Base-by-base conservation (phyloP, 352 stramenopile genomes). In the Phytophthora kernoviae region DNA sequence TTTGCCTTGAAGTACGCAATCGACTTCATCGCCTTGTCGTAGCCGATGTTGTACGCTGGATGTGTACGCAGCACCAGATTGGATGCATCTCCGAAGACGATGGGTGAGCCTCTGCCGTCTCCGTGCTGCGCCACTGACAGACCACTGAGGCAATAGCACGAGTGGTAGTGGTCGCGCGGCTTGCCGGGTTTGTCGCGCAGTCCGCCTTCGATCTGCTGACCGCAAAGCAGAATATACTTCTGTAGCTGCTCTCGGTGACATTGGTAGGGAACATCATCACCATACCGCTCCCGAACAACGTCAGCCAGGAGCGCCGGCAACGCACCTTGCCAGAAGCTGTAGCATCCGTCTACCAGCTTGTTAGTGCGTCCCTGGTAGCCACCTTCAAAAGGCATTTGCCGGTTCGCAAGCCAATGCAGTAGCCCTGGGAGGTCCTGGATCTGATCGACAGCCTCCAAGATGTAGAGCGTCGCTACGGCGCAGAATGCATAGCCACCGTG, bases 311-410 rank as follows among this genome's bases (percentile, higher is more conserved):
- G 66, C 6, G 88, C 90, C 4, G 90, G 79, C 41, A 97, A 68
- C 14, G 91, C 93, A 11, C 96, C 97, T 64, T 99, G 94, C 96
- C 97, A 99, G 74, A 99, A 99, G n/a, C 92, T 98, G 72, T 99
- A 99, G 77, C 98, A 99, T 0, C 96, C 97, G 68, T 99, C 98
- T 10, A 99, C 98, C 4, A 99, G 78, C 69, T 99, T 99, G 81
- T 99, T 99, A 6, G 94, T 98, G 20, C 98, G 88, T 27, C 98
- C 98, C 48, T 94, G 86, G 73, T 92, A 94, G 0, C 89, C 91
- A 6, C 91, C 91, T 81, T 98, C 91, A 48, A 94, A 97, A 17
- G 75, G 67, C 90, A 98, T 98, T 76, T 99, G 97, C 14, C 96
- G 77, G 54, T 93, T 84, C 36, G 86, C 77, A 36, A 99, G 72